phyloP scores from a whole-genome alignment of 129 eudicot species.

The Arctium minus region DNA sequence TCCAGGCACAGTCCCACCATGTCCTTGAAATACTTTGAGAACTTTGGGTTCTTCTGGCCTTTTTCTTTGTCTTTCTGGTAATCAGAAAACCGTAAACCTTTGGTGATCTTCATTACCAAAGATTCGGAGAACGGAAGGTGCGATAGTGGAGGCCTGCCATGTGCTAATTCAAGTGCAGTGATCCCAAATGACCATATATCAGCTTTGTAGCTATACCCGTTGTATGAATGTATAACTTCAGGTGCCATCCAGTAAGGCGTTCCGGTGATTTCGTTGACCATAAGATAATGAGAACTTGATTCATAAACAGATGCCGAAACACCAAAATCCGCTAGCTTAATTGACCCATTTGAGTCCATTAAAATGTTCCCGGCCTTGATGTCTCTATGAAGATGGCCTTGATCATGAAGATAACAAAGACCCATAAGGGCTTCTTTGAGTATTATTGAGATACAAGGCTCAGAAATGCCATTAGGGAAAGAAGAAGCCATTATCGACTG shows the following conservation, averaged over 20 bases:
- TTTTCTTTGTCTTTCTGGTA: conserved; percentile 40
- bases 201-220: conserved; percentile 68
- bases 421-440: conserved; percentile 56
- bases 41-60: conserved; percentile 33
- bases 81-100: conserved; percentile 59
- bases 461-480: conserved; percentile 57
- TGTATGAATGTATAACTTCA: conserved; percentile 64
- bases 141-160: conserved; percentile 71
- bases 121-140: conserved; percentile 71
- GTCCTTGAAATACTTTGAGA: conserved; percentile 61
- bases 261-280: conserved; percentile 52
- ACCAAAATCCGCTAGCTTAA: conserved; percentile 72
- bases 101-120: conserved; percentile 54
- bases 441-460: conserved; percentile 52
- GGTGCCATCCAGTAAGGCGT: conserved; percentile 97
- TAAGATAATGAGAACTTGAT: conserved; percentile 22
- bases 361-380: conserved; percentile 72
- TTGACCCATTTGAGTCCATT: conserved; percentile 50
- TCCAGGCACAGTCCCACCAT: conserved; percentile 76
- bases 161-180: conserved; percentile 72
- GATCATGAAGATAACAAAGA: conserved; percentile 59
- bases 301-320: conserved; percentile 70
- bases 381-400: conserved; percentile 80
- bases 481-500: conserved; percentile 60
- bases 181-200: conserved; percentile 88